Conservation (phyloP, 1,284 basidiomycete species). For the Chondrostereum purpureum region DNA sequence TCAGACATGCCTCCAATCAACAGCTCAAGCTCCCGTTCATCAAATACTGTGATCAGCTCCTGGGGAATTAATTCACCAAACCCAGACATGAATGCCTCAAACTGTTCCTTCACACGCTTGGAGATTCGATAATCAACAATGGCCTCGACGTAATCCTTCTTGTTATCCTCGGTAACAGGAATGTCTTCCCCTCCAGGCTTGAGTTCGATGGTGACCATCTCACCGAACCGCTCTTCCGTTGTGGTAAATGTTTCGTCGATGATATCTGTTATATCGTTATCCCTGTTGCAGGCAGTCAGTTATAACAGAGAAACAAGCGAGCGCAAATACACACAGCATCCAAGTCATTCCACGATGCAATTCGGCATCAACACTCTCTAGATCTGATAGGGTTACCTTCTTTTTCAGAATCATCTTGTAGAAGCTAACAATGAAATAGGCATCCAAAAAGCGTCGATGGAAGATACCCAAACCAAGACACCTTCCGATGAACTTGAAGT, state of each 20-base stretch:
- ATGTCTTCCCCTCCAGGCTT: constrained; percentile 82
- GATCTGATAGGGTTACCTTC: constrained; percentile 77
- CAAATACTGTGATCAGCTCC: constrained; percentile 95
- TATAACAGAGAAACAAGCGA: constrained; percentile 1
- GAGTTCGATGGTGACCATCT: constrained; percentile 90
- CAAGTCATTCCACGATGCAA: constrained; percentile 89
- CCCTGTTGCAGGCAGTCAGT: constrained; percentile 37
- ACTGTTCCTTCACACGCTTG: constrained; percentile 90
- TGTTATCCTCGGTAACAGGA: constrained; percentile 94
- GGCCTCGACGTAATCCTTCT: constrained; percentile 96
- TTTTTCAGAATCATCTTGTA: constrained; percentile 98
- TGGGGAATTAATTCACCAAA: constrained; percentile 93
- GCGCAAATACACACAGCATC: constrained; percentile 76
- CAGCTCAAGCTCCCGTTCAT: constrained; percentile 94
- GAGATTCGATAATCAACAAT: constrained; percentile 95
- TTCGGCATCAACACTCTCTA: constrained; percentile 88
- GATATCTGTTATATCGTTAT: constrained; percentile 92
- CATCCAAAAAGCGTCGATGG: constrained; percentile 97
- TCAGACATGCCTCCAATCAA: constrained; percentile 99
- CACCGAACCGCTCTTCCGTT: constrained; percentile 96
- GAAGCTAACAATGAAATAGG: constrained; percentile 98
- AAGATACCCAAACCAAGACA: constrained; percentile 94
- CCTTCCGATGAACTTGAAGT: constrained; percentile 99
- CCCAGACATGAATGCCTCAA: constrained; percentile 93
- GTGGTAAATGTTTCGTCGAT: constrained; percentile 93